Percentiles rank a stretch among this genome's conserved stretches.
These are phyloP conservation scores for Raffaelea arxii DNA, from an alignment of 2,329 filamentous ascomycete species.

Conservation along the genomic window DNA sequence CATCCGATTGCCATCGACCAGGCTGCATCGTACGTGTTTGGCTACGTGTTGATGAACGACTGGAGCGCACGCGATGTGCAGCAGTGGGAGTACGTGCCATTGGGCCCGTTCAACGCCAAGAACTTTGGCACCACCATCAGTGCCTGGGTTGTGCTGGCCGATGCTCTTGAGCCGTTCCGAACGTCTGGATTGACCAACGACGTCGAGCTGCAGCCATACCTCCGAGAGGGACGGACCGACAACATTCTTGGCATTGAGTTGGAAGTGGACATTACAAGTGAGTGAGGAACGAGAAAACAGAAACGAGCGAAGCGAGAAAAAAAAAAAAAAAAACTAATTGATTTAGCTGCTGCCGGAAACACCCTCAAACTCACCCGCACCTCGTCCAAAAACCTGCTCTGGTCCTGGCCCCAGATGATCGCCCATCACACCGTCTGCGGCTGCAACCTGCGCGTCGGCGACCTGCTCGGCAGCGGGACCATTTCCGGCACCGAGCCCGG, in stretches of 20 bases:
- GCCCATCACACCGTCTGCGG: constrained; percentile 71
- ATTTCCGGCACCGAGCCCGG: constrained; percentile 40
- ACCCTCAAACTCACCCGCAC: constrained; percentile 38
- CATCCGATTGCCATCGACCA: constrained; percentile 51
- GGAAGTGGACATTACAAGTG: not conserved
- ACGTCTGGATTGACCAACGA: constrained; percentile 23
- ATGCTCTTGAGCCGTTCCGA: constrained; percentile 54
- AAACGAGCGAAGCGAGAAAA: no score
- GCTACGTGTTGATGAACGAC: constrained; percentile 73
- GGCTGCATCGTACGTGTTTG: constrained; percentile 64
- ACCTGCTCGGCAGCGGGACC: constrained; percentile 69
- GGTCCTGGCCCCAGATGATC: constrained; percentile 77
- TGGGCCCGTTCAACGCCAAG: constrained; percentile 75
- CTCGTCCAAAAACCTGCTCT: constrained; percentile 55
- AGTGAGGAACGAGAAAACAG: no score
- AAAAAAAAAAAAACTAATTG: no score
- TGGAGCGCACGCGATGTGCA: constrained; percentile 80
- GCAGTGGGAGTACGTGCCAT: constrained; percentile 71
- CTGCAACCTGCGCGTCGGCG: constrained; percentile 64
- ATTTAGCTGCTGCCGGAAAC: no score
- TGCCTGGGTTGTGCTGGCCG: constrained; percentile 69
- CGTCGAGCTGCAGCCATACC: constrained; percentile 20
- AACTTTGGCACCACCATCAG: constrained; percentile 72
- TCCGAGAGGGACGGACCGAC: constrained; percentile 14
- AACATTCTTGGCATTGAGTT: not conserved